phyloP scores from a whole-genome alignment of 805 yeast genomes.

The Candida boleticola region DNA sequence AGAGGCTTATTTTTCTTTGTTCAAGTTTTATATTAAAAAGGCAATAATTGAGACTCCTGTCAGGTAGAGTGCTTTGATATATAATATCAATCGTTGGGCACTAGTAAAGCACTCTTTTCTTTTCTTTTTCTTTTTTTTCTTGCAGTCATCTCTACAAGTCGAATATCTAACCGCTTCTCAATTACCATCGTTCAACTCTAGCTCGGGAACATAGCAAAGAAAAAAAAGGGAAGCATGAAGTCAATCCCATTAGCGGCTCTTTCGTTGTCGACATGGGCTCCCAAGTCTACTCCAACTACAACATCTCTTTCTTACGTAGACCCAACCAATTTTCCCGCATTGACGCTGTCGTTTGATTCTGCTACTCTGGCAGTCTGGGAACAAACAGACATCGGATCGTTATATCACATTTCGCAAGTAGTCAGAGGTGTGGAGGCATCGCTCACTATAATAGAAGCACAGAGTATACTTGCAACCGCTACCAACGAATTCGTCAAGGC shows the following conservation, averaged over 20 bases:
- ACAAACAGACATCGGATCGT: conserved; percentile 15
- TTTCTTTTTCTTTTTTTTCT: too few relatives aligned
- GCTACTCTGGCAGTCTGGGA: conserved; percentile 16
- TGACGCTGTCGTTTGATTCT: conserved; percentile 12
- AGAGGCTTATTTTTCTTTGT: too few relatives aligned
- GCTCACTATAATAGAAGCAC: conserved; percentile 25
- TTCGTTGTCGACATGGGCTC: conserved; percentile 10
- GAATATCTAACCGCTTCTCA: too few relatives aligned
- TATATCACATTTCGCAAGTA: conserved; percentile 17
- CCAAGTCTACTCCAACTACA: conserved; percentile 14
- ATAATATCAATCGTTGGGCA: too few relatives aligned
- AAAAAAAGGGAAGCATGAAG: background rate
- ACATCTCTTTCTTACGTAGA: conserved; percentile 22
- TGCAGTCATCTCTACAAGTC: too few relatives aligned
- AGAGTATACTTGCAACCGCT: conserved; percentile 31
- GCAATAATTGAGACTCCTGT: too few relatives aligned
- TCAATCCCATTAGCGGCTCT: background rate
- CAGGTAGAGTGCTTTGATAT: too few relatives aligned
- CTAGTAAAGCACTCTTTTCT: too few relatives aligned
- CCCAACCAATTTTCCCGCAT: conserved; percentile 21
- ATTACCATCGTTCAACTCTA: too few relatives aligned
- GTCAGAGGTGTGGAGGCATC: conserved; percentile 34
- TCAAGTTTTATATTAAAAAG: too few relatives aligned
- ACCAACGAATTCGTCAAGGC: conserved; percentile 21
- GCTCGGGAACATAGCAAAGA: too few relatives aligned